Evolutionary conservation across 208 protist genomes (phyloP).

Genomic region (Trypanosoma cruzi): DNA sequence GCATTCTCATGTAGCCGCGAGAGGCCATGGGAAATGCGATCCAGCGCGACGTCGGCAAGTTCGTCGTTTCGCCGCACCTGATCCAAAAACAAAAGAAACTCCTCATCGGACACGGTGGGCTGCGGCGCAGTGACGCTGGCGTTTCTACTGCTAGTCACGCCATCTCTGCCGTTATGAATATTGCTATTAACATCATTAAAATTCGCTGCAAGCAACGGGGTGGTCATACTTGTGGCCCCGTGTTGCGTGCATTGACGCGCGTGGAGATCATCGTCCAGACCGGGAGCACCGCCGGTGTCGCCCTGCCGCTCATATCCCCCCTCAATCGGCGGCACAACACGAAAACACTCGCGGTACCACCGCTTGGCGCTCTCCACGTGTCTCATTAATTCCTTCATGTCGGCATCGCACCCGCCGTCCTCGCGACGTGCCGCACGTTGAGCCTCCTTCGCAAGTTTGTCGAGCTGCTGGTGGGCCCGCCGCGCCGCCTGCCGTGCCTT

Average conservation of each 20-base stretch:
- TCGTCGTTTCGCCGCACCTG: conserved; percentile 19
- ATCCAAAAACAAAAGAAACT: conserved; percentile 16
- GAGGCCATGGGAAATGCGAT: conserved; percentile 20
- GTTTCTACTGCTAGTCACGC: background rate
- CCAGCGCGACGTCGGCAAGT: conserved; percentile 16
- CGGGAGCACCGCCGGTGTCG: background rate
- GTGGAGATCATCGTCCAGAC: background rate
- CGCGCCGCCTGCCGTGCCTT: conserved; percentile 22
- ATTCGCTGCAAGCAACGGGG: conserved; percentile 13
- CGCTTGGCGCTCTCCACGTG: conserved; percentile 45
- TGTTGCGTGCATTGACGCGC: background rate
- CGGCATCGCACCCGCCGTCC: conserved; percentile 17
- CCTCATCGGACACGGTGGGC: conserved; percentile 5
- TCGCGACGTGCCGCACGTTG: conserved; percentile 22
- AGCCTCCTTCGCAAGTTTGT: conserved; percentile 43
- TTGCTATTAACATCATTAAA: conserved; percentile 2
- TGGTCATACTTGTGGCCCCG: background rate
- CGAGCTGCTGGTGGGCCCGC: conserved; percentile 27
- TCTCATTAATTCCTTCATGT: conserved; percentile 22
- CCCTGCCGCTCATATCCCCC: background rate
- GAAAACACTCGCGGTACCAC: conserved; percentile 58
- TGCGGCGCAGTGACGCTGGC: no score
- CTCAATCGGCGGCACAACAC: conserved; percentile 23
- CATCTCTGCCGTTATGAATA: background rate
- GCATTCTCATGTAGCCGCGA: conserved; percentile 23